Percentiles rank a stretch among this genome's conserved stretches.
Conservation (phyloP, 495 filamentous ascomycete species). For the Hamigera avellanea region DNA sequence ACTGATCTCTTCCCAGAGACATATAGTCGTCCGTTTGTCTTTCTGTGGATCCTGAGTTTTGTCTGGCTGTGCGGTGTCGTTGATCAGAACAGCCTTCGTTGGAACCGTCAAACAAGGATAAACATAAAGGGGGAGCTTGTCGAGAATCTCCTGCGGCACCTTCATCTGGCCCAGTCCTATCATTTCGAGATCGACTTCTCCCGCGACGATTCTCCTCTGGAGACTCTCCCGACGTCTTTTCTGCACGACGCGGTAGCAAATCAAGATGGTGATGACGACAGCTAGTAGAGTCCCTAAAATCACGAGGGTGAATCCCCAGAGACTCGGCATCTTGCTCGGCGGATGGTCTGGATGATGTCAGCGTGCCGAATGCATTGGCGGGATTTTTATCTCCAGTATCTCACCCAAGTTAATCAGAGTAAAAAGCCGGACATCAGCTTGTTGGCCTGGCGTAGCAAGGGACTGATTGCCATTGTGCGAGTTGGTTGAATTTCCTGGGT, state of each 20-base stretch:
- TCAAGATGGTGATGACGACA: constrained; percentile 50
- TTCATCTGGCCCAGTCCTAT: constrained; percentile 64
- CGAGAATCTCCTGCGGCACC: constrained; percentile 55
- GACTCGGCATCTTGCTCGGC: constrained; percentile 37
- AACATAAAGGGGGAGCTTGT: constrained; percentile 61
- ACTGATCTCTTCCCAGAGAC: constrained; percentile 5
- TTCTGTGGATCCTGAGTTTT: constrained; percentile 4
- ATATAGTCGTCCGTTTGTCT: constrained; percentile 1
- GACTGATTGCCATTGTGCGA: constrained; percentile 39
- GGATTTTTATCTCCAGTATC: constrained; percentile 18
- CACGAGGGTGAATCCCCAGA: constrained; percentile 78
- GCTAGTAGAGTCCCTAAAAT: constrained; percentile 63
- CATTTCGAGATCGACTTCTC: constrained; percentile 21
- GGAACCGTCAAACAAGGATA: constrained; percentile 41
- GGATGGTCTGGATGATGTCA: constrained; percentile 7
- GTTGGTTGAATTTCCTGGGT: constrained; percentile 57
- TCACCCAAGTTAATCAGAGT: constrained; percentile 49
- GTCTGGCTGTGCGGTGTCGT: constrained; percentile 4
- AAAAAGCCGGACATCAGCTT: constrained; percentile 45
- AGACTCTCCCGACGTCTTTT: constrained; percentile 51
- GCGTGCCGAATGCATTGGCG: no score
- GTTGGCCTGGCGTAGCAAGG: constrained; percentile 1
- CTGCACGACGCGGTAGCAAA: constrained; percentile 65
- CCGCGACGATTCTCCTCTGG: constrained; percentile 47
- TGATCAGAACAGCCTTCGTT: constrained; percentile 4